phyloP scores from a whole-genome alignment of 2,329 filamentous ascomycete genomes.

The Scedosporium aurantiacum region DNA sequence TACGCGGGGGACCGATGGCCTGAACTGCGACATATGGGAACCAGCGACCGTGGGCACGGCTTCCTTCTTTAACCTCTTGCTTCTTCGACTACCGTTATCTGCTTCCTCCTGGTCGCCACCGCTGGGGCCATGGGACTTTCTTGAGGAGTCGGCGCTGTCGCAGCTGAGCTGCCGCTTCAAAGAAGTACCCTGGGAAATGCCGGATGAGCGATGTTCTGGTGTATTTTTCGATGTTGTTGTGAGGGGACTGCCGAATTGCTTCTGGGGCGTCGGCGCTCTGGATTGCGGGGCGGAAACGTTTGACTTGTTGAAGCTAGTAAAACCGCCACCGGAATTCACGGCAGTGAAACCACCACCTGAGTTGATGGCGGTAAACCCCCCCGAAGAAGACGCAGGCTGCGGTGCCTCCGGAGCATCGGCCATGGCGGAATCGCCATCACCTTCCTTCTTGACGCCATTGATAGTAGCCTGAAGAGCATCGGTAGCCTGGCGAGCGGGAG shows the following conservation, averaged over 20 bases:
- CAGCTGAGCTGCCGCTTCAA: slow-evolving; percentile 69
- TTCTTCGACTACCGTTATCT: slow-evolving; percentile 64
- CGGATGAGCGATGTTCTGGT: slow-evolving; percentile 50
- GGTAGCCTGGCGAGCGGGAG: slow-evolving; percentile 50
- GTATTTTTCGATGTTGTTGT: slow-evolving; percentile 49
- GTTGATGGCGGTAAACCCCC: slow-evolving; percentile 51
- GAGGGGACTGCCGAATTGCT: slow-evolving; percentile 50
- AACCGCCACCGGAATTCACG: slow-evolving; percentile 48
- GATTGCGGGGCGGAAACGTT: slow-evolving; percentile 7
- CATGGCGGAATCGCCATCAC: slow-evolving; percentile 37
- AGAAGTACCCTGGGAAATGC: slow-evolving; percentile 42
- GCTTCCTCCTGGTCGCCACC: slow-evolving; percentile 43
- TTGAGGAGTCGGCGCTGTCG: slow-evolving; percentile 37
- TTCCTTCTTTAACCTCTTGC: slow-evolving; percentile 83
- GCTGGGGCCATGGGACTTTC: slow-evolving; percentile 27
- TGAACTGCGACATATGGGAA: slow-evolving; percentile 91
- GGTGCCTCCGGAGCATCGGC: slow-evolving; percentile 28
- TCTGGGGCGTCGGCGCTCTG: slow-evolving; percentile 16
- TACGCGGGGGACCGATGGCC: slow-evolving; percentile 63
- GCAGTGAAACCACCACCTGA: slow-evolving; percentile 59
- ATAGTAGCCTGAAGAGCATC: slow-evolving; percentile 40
- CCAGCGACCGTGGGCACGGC: slow-evolving; percentile 77
- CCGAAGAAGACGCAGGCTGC: slow-evolving; percentile 23
- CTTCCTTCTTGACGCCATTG: slow-evolving; percentile 32
- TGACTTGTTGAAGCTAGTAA: slow-evolving; percentile 54